Evolutionary conservation across 2,329 filamentous ascomycete genomes (phyloP).

Genomic region (Paramyrothecium roridum): DNA sequence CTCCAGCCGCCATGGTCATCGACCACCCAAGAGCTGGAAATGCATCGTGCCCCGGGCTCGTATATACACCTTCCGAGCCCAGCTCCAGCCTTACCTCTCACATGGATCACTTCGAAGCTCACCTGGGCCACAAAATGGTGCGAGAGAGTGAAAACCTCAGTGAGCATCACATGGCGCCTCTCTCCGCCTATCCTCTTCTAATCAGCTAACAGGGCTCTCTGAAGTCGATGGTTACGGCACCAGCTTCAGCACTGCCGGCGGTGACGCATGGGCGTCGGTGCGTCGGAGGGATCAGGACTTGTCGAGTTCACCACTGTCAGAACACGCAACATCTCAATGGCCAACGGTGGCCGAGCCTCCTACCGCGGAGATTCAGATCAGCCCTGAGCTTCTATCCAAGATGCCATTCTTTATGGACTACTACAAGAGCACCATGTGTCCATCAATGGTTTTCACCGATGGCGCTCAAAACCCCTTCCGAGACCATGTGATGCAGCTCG

Average conservation of each 20-base stretch:
- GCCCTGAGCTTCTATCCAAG: slow-evolving; percentile 66
- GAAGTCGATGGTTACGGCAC: slow-evolving; percentile 51
- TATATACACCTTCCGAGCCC: slow-evolving; percentile 58
- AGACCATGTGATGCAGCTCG: slow-evolving; percentile 75
- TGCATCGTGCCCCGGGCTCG: slow-evolving; percentile 58
- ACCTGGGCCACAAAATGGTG: slow-evolving; percentile 50
- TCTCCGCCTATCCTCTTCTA: slow-evolving; percentile 31
- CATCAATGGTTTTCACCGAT: slow-evolving; percentile 89
- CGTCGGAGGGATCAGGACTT: slow-evolving; percentile 40
- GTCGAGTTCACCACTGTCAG: slow-evolving; percentile 36
- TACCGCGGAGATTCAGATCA: slow-evolving; percentile 44
- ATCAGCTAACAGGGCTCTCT: slow-evolving; percentile 42
- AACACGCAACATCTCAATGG: slow-evolving; percentile 46
- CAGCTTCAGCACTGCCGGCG: slow-evolving; percentile 43
- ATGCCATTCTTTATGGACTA: slow-evolving; percentile 91
- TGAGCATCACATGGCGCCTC: slow-evolving; percentile 37
- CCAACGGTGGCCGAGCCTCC: slow-evolving; percentile 39
- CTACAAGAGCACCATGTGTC: slow-evolving; percentile 89
- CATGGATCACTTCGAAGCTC: slow-evolving; percentile 54
- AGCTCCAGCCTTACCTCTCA: slow-evolving; percentile 60
- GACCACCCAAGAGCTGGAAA: slow-evolving; percentile 49
- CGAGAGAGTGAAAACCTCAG: slow-evolving; percentile 55
- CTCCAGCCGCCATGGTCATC: slow-evolving; percentile 51
- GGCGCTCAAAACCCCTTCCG: slow-evolving; percentile 82
- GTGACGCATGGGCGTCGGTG: slow-evolving; percentile 41